Evolutionary conservation across 2,329 filamentous ascomycete species (phyloP).

Genomic region (Colletotrichum tofieldiae): DNA sequence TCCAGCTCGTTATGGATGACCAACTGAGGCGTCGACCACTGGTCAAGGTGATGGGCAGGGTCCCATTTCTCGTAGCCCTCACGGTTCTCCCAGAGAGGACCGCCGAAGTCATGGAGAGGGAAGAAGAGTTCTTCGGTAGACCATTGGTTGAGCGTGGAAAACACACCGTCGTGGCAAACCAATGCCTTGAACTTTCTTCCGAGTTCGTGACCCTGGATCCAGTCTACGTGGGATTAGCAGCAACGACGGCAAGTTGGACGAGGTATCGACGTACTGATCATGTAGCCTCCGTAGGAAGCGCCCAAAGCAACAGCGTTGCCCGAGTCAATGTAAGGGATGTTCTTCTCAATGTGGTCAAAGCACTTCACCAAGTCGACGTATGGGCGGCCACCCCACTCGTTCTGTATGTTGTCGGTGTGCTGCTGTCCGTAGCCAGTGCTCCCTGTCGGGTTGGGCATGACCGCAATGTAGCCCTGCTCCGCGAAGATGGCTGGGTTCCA

Average conservation of each 20-base stretch:
- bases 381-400: conserved; percentile 88
- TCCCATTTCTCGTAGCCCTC: conserved; percentile 80
- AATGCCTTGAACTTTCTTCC: conserved; percentile 90
- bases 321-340: conserved; percentile 79
- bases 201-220: conserved; percentile 90
- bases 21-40: conserved; percentile 91
- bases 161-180: conserved; percentile 90
- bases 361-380: conserved; percentile 87
- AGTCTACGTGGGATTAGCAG: conserved; percentile 67
- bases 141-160: conserved; percentile 78
- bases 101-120: conserved; percentile 77
- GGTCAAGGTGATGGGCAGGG: conserved; percentile 72
- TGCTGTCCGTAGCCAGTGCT: conserved; percentile 87
- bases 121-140: conserved; percentile 80
- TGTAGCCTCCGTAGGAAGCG: conserved; percentile 82
- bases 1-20: conserved; percentile 91
- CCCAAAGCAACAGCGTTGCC: conserved; percentile 80
- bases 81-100: conserved; percentile 73
- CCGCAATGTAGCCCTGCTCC: conserved; percentile 88
- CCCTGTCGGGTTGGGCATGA: conserved; percentile 87
- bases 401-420: conserved; percentile 82
- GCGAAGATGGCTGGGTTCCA: conserved; percentile 92
- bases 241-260: neutral
- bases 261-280: conserved; percentile 72
- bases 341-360: conserved; percentile 80